These are phyloP conservation scores for Penstemon barbatus DNA, from an alignment of 257 asterid genomes.

Conservation along the genomic window DNA sequence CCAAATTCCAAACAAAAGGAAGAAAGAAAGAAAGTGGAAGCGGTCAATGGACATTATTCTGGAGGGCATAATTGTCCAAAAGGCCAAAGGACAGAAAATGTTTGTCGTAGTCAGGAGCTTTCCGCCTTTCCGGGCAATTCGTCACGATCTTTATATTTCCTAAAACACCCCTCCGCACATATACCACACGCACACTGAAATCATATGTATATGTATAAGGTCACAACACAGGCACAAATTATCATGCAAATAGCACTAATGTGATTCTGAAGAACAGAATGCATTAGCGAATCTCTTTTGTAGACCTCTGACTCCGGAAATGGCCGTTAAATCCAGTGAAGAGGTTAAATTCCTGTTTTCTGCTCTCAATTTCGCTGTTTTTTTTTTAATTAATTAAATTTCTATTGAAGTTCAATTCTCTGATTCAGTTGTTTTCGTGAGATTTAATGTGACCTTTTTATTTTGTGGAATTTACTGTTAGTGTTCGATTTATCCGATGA, in stretches of 20 bases:
- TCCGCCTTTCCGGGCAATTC: slow-evolving; percentile 46
- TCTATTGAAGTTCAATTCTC: slow-evolving; percentile 23
- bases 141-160: slow-evolving; percentile 20
- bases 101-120: slow-evolving; percentile 48
- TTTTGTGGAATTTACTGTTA: slow-evolving; percentile 4
- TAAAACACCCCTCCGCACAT: slow-evolving; percentile 2
- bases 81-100: slow-evolving; percentile 33
- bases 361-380: neutral
- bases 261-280: slow-evolving; percentile 23
- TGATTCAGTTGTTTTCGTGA: slow-evolving; percentile 20
- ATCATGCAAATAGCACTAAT: slow-evolving; percentile 18
- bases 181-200: neutral
- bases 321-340: slow-evolving; percentile 54
- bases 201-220: too few species aligned
- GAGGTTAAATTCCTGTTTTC: slow-evolving; percentile 38
- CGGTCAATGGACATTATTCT: slow-evolving; percentile 16
- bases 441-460: slow-evolving; percentile 22
- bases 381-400: neutral
- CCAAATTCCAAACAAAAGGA: too few species aligned
- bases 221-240: neutral
- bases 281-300: slow-evolving; percentile 17
- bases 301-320: slow-evolving; percentile 20
- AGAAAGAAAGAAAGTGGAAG: neutral
- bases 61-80: slow-evolving; percentile 36
- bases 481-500: slow-evolving; percentile 7